Evolutionary conservation across 306 rosid species (phyloP).

Genomic region (Cicer chorassanicum): DNA sequence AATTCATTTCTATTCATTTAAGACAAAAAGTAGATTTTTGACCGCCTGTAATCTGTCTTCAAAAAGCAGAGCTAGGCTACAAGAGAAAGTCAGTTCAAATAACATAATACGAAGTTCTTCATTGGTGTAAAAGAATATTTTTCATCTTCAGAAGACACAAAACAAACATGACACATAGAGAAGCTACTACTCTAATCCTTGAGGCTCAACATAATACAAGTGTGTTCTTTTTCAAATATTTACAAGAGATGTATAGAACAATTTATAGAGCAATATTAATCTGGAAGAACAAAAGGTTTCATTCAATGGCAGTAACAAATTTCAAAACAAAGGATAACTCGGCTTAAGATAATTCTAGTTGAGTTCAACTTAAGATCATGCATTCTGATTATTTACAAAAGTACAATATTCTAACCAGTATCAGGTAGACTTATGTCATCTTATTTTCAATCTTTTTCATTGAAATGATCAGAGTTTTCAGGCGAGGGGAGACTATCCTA

Average conservation of each 20-base stretch:
- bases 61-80: conserved; percentile 27
- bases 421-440: not conserved
- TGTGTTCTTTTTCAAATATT: conserved; percentile 3
- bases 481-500: conserved; percentile 3
- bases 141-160: conserved; percentile 24
- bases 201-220: not conserved
- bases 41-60: conserved; percentile 8
- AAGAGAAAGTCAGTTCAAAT: conserved; percentile 27
- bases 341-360: conserved; percentile 22
- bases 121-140: not conserved
- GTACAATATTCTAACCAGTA: conserved; percentile 1
- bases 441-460: conserved; percentile 6
- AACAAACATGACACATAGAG: conserved; percentile 19
- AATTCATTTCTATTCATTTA: conserved; percentile 24
- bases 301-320: not conserved
- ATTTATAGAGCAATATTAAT: conserved; percentile 28
- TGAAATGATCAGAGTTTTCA: not conserved
- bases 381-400: conserved; percentile 9
- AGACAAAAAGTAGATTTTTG: conserved; percentile 13
- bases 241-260: conserved; percentile 1
- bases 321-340: not conserved
- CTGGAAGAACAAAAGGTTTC: conserved; percentile 15
- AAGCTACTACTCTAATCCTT: conserved; percentile 24
- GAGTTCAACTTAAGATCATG: conserved; percentile 25
- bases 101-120: not conserved